phyloP scores from a whole-genome alignment of 345 rosid genomes.

The Eucalyptus fibrosa region DNA sequence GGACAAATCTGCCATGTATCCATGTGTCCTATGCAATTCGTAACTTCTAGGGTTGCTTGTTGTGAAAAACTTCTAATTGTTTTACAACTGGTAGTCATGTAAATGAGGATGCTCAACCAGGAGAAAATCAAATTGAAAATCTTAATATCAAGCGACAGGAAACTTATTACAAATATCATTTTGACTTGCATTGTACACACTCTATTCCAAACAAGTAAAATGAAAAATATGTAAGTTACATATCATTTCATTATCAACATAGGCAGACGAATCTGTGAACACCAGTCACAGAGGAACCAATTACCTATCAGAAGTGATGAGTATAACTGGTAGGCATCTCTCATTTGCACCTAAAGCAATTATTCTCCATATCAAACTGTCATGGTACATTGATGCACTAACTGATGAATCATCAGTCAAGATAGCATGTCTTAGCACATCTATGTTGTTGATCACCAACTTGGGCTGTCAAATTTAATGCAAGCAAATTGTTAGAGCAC shows the following conservation, averaged over 20 bases:
- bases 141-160: neutral
- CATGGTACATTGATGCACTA: constrained; percentile 71
- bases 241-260: neutral
- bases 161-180: neutral
- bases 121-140: neutral
- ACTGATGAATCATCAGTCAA: constrained; percentile 48
- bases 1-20: neutral
- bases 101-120: neutral
- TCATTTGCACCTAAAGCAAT: constrained; percentile 80
- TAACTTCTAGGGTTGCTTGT: neutral
- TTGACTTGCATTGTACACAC: neutral
- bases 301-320: constrained; percentile 84
- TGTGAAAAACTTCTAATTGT: neutral
- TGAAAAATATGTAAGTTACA: neutral
- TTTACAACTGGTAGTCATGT: neutral
- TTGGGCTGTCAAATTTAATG: constrained; percentile 65
- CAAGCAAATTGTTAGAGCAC: neutral
- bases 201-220: neutral
- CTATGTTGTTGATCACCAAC: constrained; percentile 89
- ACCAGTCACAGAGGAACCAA: neutral
- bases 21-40: neutral
- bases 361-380: constrained; percentile 86
- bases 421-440: constrained; percentile 64
- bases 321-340: constrained; percentile 64
- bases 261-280: neutral